Base-by-base conservation (phyloP, 371 early-diverging fungal genomes). In the Mortierella sp. region DNA sequence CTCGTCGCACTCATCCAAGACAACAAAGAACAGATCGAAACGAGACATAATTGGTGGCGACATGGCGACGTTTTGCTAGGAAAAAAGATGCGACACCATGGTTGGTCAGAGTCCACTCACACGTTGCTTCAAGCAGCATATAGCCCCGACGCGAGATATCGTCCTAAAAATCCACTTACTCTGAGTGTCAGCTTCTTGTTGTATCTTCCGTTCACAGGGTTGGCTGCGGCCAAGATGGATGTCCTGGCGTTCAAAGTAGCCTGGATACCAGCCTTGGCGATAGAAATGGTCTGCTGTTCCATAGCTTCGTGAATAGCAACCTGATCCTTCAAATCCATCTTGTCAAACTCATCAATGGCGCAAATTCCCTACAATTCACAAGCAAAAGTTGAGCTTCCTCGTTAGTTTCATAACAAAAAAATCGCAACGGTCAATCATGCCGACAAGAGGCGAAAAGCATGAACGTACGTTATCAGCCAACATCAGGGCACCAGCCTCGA, bases 291-390 rank as follows among this genome's bases (percentile, higher is more conserved):
- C 88, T 99, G 99, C 88, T 99, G 99, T 87, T 99, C 99, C 99
- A 99, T 99, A 22, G 99, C 99, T 91, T 99, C 99, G 92, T 99
- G 99, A 88, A 99, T 99, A 58, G 99, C 97, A n/a, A 99, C 99
- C 87, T 99, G 99, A 89, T 99, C 99, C 75, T 90, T 90, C 41
- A 96, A 85, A 76, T 99, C 98, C 99, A 99, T 99, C 89, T 99
- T 99, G 87, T 99, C 99, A 87, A 99, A 99, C 87, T 99, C 99
- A 87, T 99, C 99, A 79, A 99, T 99, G 75, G 97, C 97, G 88
- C 99, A 99, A 66, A 99, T 97, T 66, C 99, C 99, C 94, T 95
- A 85, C 5, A 19, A 16, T 41, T 26, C 16, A 47, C 5, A 67
- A 47, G 41, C 11, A 39, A 45, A 34, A 70, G 31, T 66, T 1